These are phyloP conservation scores for Curvularia lunata DNA, from an alignment of 2,329 filamentous ascomycete genomes.

Conservation along the genomic window DNA sequence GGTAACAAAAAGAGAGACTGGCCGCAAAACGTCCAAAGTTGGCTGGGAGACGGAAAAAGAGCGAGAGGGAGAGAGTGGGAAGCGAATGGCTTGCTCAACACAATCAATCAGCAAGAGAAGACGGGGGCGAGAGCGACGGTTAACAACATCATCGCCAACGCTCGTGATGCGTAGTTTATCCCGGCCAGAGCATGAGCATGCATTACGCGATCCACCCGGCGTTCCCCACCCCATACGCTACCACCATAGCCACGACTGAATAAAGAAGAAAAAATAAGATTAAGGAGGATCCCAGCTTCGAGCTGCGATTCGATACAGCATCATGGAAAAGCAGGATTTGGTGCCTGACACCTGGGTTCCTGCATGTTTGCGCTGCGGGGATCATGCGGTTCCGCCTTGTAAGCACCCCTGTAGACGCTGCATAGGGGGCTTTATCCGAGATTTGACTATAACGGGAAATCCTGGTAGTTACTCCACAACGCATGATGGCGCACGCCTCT, in stretches of 20 bases:
- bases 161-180: slow-evolving; percentile 22
- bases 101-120: slow-evolving; percentile 15
- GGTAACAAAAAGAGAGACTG: slow-evolving; percentile 21
- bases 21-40: slow-evolving; percentile 30
- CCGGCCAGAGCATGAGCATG: slow-evolving; percentile 28
- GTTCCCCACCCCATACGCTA: slow-evolving; percentile 13
- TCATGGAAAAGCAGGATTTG: slow-evolving; percentile 14
- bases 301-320: slow-evolving; percentile 19
- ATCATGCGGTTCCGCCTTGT: slow-evolving; percentile 29
- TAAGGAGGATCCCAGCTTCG: slow-evolving; percentile 31
- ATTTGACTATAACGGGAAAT: slow-evolving; percentile 36
- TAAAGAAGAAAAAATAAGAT: slow-evolving; percentile 30
- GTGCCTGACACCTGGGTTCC: slow-evolving; percentile 28
- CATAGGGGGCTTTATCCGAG: slow-evolving; percentile 44
- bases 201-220: slow-evolving; percentile 24
- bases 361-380: slow-evolving; percentile 24
- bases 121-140: slow-evolving; percentile 16
- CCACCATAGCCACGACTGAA: slow-evolving; percentile 5
- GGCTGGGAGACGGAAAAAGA: slow-evolving; percentile 12
- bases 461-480: slow-evolving; percentile 21
- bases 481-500: slow-evolving; percentile 21
- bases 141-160: slow-evolving; percentile 26
- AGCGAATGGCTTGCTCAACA: slow-evolving; percentile 24
- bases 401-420: slow-evolving; percentile 24
- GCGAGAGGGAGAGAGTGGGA: background rate